Conservation (phyloP, 2,329 filamentous ascomycete species). For the Xylariaceae sp. region DNA sequence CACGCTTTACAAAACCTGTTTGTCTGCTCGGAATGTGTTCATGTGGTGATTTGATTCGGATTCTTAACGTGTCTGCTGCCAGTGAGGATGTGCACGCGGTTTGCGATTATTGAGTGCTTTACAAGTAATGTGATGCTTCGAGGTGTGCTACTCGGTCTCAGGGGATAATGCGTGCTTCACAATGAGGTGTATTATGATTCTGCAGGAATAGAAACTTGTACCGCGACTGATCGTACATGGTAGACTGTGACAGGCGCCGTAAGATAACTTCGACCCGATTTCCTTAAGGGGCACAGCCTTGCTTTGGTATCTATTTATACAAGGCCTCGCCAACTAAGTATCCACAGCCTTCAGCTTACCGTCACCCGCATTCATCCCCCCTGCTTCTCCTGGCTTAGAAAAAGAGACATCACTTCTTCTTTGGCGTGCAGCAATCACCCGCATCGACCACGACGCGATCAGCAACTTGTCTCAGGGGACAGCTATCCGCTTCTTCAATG, state of each 20-base stretch:
- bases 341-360: not conserved
- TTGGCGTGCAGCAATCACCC: conserved; percentile 52
- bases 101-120: too few species aligned
- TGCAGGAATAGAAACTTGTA: too few species aligned
- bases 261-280: not conserved
- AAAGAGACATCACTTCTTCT: conserved; percentile 29
- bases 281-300: not conserved
- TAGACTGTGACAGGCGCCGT: too few species aligned
- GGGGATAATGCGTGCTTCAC: too few species aligned
- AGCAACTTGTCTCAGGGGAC: conserved; percentile 39
- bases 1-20: not conserved
- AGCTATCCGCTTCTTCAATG: conserved; percentile 23
- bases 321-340: too few species aligned
- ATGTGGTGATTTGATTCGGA: not conserved
- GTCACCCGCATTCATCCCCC: not conserved
- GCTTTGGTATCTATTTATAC: not conserved
- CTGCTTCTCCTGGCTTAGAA: not conserved
- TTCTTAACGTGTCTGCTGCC: not conserved
- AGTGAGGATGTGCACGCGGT: not conserved
- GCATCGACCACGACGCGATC: conserved; percentile 42
- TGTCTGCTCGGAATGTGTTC: not conserved
- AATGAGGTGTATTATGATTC: too few species aligned
- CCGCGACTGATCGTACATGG: too few species aligned
- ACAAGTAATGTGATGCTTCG: too few species aligned
- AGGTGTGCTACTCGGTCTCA: too few species aligned